phyloP scores from a whole-genome alignment of 2,329 filamentous ascomycete species.

The Fusarium buxicola region DNA sequence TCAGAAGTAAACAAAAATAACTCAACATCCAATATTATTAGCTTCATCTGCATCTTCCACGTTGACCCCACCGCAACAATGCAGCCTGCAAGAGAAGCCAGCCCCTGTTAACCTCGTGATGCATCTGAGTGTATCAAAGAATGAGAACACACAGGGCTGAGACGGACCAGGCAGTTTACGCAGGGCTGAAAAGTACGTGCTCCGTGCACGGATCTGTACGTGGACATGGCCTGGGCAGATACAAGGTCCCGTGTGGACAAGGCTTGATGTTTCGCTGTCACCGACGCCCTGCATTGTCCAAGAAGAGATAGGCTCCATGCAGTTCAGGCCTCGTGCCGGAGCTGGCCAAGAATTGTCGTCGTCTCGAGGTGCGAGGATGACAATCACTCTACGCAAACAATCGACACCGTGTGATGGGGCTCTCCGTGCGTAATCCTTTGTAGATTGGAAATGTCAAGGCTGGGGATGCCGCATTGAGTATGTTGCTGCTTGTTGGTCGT shows the following conservation, averaged over 20 bases:
- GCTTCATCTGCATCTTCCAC: too few species aligned
- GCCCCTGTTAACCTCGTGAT: not conserved
- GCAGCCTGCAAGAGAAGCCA: not conserved
- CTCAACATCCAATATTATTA: too few species aligned
- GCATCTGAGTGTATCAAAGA: slow-evolving; percentile 21
- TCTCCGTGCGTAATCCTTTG: slow-evolving; percentile 1
- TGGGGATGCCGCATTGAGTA: slow-evolving; percentile 9
- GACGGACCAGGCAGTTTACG: slow-evolving; percentile 5
- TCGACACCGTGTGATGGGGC: slow-evolving; percentile 8
- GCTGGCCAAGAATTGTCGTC: slow-evolving; percentile 10
- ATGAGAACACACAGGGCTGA: slow-evolving; percentile 25
- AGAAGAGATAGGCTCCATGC: not conserved
- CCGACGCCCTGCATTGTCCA: slow-evolving; percentile 4
- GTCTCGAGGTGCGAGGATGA: slow-evolving; percentile 4
- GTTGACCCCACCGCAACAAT: too few species aligned
- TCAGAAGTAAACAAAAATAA: too few species aligned
- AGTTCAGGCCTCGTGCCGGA: not conserved
- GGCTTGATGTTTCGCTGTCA: not conserved
- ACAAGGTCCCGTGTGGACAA: not conserved
- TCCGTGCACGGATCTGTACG: slow-evolving; percentile 17
- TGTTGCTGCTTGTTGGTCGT: slow-evolving; percentile 26
- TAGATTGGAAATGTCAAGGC: slow-evolving; percentile 5
- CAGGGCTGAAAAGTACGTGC: slow-evolving; percentile 31
- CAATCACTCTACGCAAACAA: slow-evolving; percentile 10
- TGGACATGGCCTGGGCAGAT: slow-evolving; percentile 1